phyloP scores from a whole-genome alignment of 306 rosid species.

The Fragaria vesca region DNA sequence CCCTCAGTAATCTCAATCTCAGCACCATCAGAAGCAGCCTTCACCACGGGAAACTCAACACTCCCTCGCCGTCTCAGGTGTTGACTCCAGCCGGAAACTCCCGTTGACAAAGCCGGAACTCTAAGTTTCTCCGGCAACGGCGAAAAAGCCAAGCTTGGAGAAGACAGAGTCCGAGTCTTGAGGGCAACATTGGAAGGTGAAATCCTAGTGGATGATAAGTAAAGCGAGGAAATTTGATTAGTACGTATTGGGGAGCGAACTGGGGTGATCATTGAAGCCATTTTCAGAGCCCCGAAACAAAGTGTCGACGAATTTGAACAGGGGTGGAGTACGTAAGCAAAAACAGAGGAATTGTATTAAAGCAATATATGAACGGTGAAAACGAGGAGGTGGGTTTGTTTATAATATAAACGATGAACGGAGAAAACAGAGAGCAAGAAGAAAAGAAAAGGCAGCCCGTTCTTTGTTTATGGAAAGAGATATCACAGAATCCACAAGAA shows the following conservation, averaged over 20 bases:
- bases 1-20: conserved; percentile 41
- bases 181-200: conserved; percentile 24
- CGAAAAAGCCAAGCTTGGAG: conserved; percentile 40
- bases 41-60: conserved; percentile 30
- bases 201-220: conserved; percentile 27
- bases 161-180: conserved; percentile 28
- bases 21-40: conserved; percentile 46
- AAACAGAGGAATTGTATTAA: conserved; percentile 5
- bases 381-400: conserved; percentile 26
- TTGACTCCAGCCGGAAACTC: conserved; percentile 34
- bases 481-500: background rate
- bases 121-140: conserved; percentile 38
- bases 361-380: conserved; percentile 24
- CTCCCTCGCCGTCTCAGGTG: conserved; percentile 34
- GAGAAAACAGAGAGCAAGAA: conserved; percentile 24
- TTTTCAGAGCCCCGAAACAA: conserved; percentile 16
- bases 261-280: conserved; percentile 47
- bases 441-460: background rate
- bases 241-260: conserved; percentile 37
- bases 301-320: conserved; percentile 7
- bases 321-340: conserved; percentile 5
- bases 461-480: background rate
- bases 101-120: conserved; percentile 5
- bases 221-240: conserved; percentile 36
- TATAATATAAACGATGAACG: conserved; percentile 16